These are phyloP conservation scores for Cercospora sp. DNA, from an alignment of 2,329 filamentous ascomycete species.

Conservation along the genomic window DNA sequence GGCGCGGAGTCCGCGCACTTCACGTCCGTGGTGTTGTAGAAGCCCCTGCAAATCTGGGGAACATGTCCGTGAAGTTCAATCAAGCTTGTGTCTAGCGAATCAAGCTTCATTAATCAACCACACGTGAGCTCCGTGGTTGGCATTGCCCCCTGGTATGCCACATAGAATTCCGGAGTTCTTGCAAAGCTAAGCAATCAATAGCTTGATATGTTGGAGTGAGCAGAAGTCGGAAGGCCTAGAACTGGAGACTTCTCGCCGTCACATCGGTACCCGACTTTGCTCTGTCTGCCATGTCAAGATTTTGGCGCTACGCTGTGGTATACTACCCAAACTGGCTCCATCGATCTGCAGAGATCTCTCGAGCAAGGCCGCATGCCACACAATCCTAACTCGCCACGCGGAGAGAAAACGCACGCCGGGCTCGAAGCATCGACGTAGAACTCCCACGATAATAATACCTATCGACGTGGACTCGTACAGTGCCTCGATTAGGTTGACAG, in stretches of 20 bases:
- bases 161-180: background rate
- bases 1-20: no score
- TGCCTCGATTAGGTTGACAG: no score
- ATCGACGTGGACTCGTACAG: no score
- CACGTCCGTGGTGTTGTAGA: no score
- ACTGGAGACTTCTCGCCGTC: background rate
- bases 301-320: no score
- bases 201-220: background rate
- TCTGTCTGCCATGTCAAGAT: background rate
- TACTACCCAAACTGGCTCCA: no score
- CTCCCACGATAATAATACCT: no score
- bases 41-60: background rate
- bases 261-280: background rate
- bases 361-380: no score
- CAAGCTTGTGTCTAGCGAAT: background rate
- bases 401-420: no score
- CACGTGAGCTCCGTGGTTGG: background rate
- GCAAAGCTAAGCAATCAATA: background rate
- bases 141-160: background rate
- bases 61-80: background rate
- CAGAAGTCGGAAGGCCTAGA: background rate
- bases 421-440: no score
- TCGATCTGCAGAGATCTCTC: no score
- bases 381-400: no score
- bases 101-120: background rate